Evolutionary conservation across 2,329 filamentous ascomycete genomes (phyloP).

Genomic region (Diaporthe vaccinii): DNA sequence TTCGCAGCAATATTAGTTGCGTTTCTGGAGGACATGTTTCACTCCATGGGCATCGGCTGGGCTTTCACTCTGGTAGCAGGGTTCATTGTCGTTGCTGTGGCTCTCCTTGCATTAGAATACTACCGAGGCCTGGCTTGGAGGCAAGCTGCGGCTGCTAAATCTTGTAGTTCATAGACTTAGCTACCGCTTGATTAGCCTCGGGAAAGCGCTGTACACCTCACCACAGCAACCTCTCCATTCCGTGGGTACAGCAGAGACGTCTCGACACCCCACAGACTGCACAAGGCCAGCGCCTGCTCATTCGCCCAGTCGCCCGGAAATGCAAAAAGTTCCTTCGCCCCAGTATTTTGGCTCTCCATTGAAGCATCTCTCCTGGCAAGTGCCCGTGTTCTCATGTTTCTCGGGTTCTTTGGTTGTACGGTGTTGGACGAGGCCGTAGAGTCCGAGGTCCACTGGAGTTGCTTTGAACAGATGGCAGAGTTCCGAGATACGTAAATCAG

Average conservation of each 20-base stretch:
- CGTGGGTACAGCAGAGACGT: neutral
- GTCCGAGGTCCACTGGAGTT: neutral
- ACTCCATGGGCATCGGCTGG: neutral
- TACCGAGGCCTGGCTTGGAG: neutral
- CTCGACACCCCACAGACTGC: neutral
- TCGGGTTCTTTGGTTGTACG: neutral
- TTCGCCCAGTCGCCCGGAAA: neutral
- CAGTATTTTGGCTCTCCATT: neutral
- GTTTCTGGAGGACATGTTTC: constrained; percentile 6
- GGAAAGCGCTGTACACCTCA: neutral
- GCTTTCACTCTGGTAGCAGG: neutral
- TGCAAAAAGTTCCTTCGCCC: neutral
- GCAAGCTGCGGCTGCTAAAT: neutral
- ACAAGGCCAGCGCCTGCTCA: neutral
- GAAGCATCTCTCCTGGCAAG: neutral
- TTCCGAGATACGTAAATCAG: neutral
- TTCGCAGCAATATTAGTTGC: neutral
- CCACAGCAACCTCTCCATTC: neutral
- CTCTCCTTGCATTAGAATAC: neutral
- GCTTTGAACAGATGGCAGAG: neutral
- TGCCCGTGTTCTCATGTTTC: neutral
- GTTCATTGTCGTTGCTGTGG: neutral
- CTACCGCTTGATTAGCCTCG: neutral
- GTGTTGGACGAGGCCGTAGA: neutral
- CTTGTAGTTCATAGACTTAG: neutral